Conservation (phyloP, 208 protist species). For the Leishmania guyanensis region DNA sequence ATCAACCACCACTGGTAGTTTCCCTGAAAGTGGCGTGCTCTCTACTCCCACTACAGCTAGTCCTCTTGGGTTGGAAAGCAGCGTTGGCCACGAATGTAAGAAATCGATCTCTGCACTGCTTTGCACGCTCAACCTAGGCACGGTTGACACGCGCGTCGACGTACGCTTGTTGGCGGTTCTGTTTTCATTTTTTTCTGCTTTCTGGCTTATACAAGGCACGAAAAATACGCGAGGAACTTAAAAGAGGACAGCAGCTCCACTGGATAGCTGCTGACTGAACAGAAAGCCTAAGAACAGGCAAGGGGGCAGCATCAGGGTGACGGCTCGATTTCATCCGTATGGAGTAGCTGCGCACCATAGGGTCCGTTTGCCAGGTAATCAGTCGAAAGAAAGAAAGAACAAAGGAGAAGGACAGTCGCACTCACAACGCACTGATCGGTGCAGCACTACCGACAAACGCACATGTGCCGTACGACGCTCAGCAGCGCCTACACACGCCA, state of each 20-base stretch:
- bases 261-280: not conserved
- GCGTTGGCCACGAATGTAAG: not conserved
- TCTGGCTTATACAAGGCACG: not conserved
- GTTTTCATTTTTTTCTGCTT: not conserved
- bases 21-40: not conserved
- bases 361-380: not conserved
- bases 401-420: not conserved
- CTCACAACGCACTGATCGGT: not conserved
- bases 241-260: not conserved
- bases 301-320: not conserved
- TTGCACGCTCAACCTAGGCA: not conserved
- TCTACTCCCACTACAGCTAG: not conserved
- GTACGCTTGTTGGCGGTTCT: too few relatives aligned
- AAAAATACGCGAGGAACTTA: not conserved
- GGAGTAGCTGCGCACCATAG: not conserved
- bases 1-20: not conserved
- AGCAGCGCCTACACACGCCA: not conserved
- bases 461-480: not conserved
- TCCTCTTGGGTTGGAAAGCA: not conserved
- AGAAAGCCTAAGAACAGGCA: not conserved
- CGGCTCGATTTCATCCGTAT: too few relatives aligned
- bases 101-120: not conserved
- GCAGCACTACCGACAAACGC: not conserved
- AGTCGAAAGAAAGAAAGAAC: not conserved
- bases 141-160: not conserved